Percentiles rank a stretch among this genome's conserved stretches.
These are phyloP conservation scores for Backusella mclennaniae DNA, from an alignment of 192 early-diverging fungal genomes.

Conservation along the genomic window DNA sequence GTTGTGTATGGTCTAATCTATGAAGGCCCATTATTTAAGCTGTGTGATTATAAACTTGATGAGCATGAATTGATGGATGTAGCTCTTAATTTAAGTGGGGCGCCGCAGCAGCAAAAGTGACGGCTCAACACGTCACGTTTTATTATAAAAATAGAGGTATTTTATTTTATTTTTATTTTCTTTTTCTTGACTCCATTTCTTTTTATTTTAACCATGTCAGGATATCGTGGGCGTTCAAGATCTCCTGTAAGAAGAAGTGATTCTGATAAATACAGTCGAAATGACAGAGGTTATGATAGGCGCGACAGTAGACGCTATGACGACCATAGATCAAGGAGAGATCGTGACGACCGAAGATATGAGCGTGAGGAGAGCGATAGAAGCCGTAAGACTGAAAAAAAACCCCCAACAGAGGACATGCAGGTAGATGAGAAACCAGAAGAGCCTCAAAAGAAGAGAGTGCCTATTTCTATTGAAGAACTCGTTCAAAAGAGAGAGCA, in stretches of 20 bases:
- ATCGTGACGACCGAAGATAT: constrained; percentile 33
- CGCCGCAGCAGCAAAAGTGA: background rate
- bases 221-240: constrained; percentile 2
- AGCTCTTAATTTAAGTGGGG: no score
- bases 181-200: background rate
- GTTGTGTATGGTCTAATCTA: no score
- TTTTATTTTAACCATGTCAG: background rate
- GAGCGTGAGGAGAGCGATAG: constrained; percentile 8
- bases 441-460: constrained; percentile 27
- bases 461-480: constrained; percentile 79
- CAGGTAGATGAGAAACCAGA: constrained; percentile 14
- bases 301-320: constrained; percentile 23
- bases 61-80: no score
- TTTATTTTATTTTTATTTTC: background rate
- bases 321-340: constrained; percentile 33
- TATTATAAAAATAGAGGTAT: background rate
- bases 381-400: constrained; percentile 2
- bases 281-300: constrained; percentile 33
- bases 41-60: no score
- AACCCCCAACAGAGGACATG: background rate
- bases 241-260: constrained; percentile 28
- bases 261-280: constrained; percentile 38
- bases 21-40: no score
- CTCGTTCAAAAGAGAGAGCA: constrained; percentile 64
- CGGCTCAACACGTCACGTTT: background rate